These are phyloP conservation scores for Calonectria fujianensis DNA, from an alignment of 2,329 filamentous ascomycete species.

Conservation along the genomic window DNA sequence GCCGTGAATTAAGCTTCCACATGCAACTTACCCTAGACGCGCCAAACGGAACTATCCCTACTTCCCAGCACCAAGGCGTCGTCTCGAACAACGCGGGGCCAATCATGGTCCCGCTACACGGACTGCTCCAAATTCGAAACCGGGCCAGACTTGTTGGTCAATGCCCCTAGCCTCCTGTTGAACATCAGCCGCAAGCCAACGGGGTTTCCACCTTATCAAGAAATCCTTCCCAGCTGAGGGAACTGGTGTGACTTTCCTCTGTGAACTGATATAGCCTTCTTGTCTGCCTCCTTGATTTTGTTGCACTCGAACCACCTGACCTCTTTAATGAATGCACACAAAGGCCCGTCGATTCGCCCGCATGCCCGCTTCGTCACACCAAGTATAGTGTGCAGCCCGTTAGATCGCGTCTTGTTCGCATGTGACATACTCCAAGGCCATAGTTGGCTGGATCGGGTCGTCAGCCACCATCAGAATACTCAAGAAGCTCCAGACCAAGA, in stretches of 20 bases:
- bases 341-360: no score
- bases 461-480: background rate
- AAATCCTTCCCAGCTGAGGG: background rate
- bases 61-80: conserved; percentile 19
- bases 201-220: background rate
- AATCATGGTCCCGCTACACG: conserved; percentile 8
- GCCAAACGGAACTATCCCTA: conserved; percentile 4
- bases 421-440: background rate
- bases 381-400: background rate
- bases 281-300: background rate
- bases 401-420: background rate
- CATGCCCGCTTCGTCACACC: background rate
- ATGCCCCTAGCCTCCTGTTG: conserved; percentile 8
- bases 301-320: background rate
- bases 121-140: conserved; percentile 33
- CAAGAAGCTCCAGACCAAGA: conserved; percentile 51
- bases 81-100: conserved; percentile 9
- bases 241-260: background rate
- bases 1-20: no score
- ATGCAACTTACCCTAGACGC: conserved; percentile 24
- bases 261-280: background rate
- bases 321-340: no score
- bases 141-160: conserved; percentile 6
- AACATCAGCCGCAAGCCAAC: background rate
- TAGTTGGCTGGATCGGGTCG: background rate